phyloP scores from a whole-genome alignment of 2,329 filamentous ascomycete species.

The Sporothrix protearum region DNA sequence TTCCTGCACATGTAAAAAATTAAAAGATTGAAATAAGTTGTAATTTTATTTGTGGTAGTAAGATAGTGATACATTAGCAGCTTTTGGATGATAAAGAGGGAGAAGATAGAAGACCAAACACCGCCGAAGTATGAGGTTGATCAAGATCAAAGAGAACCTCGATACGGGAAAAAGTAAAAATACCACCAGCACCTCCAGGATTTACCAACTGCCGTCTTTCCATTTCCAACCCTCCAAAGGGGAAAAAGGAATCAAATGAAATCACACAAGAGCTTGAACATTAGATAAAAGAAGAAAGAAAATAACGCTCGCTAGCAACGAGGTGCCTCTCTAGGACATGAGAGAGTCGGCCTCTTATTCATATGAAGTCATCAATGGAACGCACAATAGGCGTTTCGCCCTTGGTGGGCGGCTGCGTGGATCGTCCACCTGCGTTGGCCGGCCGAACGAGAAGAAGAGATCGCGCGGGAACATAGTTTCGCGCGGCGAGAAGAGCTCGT shows the following conservation, averaged over 20 bases:
- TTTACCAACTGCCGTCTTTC: not conserved
- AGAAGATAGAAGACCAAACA: not conserved
- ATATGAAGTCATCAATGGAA: slow-evolving; percentile 75
- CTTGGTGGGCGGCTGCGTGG: slow-evolving; percentile 69
- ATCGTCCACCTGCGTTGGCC: slow-evolving; percentile 54
- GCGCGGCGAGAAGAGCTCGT: slow-evolving; percentile 49
- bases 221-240: not conserved
- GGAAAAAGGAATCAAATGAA: not conserved
- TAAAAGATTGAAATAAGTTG: not conserved
- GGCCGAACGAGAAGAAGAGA: slow-evolving; percentile 50
- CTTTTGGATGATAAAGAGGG: not conserved
- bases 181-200: not conserved
- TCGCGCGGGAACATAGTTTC: slow-evolving; percentile 53
- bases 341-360: slow-evolving; percentile 30
- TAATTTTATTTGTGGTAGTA: not conserved
- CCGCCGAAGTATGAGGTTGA: not conserved
- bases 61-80: not conserved
- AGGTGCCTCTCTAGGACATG: not conserved
- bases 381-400: slow-evolving; percentile 72
- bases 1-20: not conserved
- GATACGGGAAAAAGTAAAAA: not conserved
- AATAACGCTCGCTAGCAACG: slow-evolving; percentile 11
- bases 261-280: not conserved
- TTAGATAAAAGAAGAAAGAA: not conserved
- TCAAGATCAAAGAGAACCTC: not conserved